These are phyloP conservation scores for Leptographium wingfieldii DNA, from an alignment of 2,329 filamentous ascomycete genomes.

Conservation along the genomic window DNA sequence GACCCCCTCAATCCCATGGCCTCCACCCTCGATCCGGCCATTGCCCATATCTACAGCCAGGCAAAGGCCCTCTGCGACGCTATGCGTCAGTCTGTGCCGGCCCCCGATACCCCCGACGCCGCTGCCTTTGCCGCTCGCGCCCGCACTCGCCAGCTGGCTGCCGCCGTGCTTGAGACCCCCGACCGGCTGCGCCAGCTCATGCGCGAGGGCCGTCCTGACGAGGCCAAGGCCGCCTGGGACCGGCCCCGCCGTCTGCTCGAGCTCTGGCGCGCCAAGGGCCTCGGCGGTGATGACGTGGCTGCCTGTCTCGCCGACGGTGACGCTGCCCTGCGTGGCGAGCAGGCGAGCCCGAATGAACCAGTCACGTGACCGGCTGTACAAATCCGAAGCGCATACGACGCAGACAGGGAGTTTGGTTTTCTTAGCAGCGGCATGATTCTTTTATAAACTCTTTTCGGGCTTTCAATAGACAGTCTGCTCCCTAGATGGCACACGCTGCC, in stretches of 20 bases:
- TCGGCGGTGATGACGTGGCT: slow-evolving; percentile 41
- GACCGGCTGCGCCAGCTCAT: slow-evolving; percentile 45
- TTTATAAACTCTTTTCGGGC: too few relatives aligned
- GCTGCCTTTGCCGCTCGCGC: slow-evolving; percentile 23
- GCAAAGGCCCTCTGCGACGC: slow-evolving; percentile 41
- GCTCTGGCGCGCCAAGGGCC: slow-evolving; percentile 39
- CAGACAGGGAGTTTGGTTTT: too few relatives aligned
- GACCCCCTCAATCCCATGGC: slow-evolving; percentile 64
- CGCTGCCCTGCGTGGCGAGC: slow-evolving; percentile 25
- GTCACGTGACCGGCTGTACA: too few relatives aligned
- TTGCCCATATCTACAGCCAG: slow-evolving; percentile 59
- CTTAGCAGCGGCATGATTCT: too few relatives aligned
- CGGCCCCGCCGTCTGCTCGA: slow-evolving; percentile 37
- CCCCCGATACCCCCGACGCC: slow-evolving; percentile 28
- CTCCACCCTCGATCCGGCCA: slow-evolving; percentile 58
- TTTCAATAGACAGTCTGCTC: too few relatives aligned
- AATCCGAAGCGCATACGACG: too few relatives aligned
- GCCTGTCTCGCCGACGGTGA: slow-evolving; percentile 42
- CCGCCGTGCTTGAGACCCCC: slow-evolving; percentile 50
- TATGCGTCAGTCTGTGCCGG: slow-evolving; percentile 33
- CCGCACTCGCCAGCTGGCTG: slow-evolving; percentile 42
- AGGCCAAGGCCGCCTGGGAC: slow-evolving; percentile 46
- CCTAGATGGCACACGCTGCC: neutral
- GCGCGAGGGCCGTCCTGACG: slow-evolving; percentile 43
- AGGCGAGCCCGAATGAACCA: neutral